These are phyloP conservation scores for Ambrosiella cleistominuta DNA, from an alignment of 2,329 filamentous ascomycete genomes.

Conservation along the genomic window DNA sequence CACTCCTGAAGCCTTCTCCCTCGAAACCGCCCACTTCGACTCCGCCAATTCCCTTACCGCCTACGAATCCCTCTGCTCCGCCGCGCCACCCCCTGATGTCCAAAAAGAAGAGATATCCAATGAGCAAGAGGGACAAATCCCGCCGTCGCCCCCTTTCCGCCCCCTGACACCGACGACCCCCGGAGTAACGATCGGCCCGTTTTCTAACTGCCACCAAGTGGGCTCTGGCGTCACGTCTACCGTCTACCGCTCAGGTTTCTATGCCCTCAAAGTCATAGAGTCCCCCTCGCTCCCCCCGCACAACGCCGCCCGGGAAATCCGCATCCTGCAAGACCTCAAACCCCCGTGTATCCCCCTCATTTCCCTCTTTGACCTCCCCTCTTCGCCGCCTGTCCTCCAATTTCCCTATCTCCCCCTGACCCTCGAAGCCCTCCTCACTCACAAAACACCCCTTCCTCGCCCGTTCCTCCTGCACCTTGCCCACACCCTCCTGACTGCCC, in stretches of 20 bases:
- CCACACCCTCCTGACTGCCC: constrained; percentile 49
- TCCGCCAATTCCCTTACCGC: constrained; percentile 11
- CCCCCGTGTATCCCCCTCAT: constrained; percentile 43
- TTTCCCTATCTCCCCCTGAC: constrained; percentile 72
- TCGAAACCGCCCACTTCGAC: constrained; percentile 47
- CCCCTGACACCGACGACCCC: neutral
- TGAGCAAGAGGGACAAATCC: neutral
- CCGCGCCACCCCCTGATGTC: constrained; percentile 24
- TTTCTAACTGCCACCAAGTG: constrained; percentile 35
- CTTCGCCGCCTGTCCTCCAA: constrained; percentile 56
- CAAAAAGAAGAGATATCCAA: neutral
- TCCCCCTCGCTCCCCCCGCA: constrained; percentile 62
- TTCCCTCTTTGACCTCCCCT: constrained; percentile 54
- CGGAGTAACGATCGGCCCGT: constrained; percentile 34
- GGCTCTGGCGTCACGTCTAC: constrained; percentile 60
- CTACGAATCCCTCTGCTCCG: constrained; percentile 18
- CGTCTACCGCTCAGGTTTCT: constrained; percentile 51
- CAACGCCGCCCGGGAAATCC: constrained; percentile 61
- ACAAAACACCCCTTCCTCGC: constrained; percentile 12
- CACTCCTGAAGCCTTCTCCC: constrained; percentile 34
- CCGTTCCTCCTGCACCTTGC: constrained; percentile 28
- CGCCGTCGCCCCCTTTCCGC: constrained; percentile 11
- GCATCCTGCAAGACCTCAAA: constrained; percentile 46
- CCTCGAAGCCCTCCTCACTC: constrained; percentile 45
- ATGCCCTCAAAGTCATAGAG: constrained; percentile 75